Conservation (phyloP, 2,329 filamentous ascomycete species). For the Pseudogymnoascus sp. region DNA sequence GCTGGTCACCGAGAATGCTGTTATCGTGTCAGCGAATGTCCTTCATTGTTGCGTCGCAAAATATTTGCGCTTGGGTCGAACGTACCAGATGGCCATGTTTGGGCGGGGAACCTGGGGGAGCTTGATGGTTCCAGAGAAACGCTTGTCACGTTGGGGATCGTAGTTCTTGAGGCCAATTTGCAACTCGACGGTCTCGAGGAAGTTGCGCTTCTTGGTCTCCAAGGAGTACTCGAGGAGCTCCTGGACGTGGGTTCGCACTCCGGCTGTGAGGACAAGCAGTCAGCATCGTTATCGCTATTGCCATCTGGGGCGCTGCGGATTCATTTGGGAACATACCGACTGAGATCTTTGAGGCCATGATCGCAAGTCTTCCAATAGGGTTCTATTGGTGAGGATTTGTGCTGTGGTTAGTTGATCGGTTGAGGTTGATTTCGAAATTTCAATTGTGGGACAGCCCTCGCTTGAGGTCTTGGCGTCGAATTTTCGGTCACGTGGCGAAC, state of each 20-base stretch:
- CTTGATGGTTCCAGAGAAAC: slow-evolving; percentile 99
- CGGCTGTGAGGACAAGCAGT: slow-evolving; percentile 54
- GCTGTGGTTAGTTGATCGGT: slow-evolving; percentile 17
- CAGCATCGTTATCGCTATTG: slow-evolving; percentile 15
- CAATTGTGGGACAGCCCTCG: slow-evolving; percentile 8
- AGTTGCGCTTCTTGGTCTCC: slow-evolving; percentile 97
- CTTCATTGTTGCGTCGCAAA: slow-evolving; percentile 12
- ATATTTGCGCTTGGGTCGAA: slow-evolving; percentile 17
- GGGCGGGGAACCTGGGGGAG: slow-evolving; percentile 87
- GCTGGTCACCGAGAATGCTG: slow-evolving; percentile 82
- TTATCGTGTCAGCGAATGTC: slow-evolving; percentile 25
- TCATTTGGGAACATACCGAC: slow-evolving; percentile 44
- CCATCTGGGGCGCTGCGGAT: neutral
- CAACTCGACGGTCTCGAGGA: slow-evolving; percentile 88
- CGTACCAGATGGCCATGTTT: slow-evolving; percentile 77
- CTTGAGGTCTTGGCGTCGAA: neutral
- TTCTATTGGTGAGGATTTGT: slow-evolving; percentile 68
- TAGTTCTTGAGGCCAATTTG: slow-evolving; percentile 98
- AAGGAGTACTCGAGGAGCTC: slow-evolving; percentile 91
- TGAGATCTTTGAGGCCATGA: slow-evolving; percentile 76
- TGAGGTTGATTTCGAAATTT: slow-evolving; percentile 10
- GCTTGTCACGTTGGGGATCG: slow-evolving; percentile 99
- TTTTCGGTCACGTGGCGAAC: neutral
- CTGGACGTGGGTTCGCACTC: slow-evolving; percentile 91
- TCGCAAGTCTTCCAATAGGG: slow-evolving; percentile 73